These are phyloP conservation scores for Cystobasidiaceae sp. DNA, from an alignment of 1,284 basidiomycete genomes.

Conservation along the genomic window DNA sequence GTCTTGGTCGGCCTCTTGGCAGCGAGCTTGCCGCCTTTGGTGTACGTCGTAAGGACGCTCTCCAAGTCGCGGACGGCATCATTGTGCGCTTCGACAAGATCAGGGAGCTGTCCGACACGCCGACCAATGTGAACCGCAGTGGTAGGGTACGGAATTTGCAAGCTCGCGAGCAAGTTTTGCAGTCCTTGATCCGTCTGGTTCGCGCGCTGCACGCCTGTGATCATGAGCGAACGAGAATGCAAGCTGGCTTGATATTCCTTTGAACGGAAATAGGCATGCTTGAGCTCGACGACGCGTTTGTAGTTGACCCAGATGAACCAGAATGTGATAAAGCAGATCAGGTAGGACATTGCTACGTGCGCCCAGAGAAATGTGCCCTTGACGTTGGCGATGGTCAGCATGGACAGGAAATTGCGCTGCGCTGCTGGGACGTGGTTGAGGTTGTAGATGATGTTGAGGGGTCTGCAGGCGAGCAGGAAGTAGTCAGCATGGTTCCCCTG, in stretches of 20 bases:
- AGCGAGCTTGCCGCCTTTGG: slow-evolving; percentile 66
- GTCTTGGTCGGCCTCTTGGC: slow-evolving; percentile 68
- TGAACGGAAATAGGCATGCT: slow-evolving; percentile 61
- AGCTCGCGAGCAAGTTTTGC: slow-evolving; percentile 31
- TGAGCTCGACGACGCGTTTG: slow-evolving; percentile 22
- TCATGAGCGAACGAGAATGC: slow-evolving; percentile 70
- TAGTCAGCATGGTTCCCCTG: neutral
- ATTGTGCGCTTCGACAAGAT: slow-evolving; percentile 72
- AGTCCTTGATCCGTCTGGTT: slow-evolving; percentile 67
- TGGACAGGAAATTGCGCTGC: slow-evolving; percentile 60
- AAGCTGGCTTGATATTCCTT: slow-evolving; percentile 68
- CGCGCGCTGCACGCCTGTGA: slow-evolving; percentile 67
- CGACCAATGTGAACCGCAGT: slow-evolving; percentile 76
- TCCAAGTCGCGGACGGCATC: slow-evolving; percentile 78
- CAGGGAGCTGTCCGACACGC: slow-evolving; percentile 65
- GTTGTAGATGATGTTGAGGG: slow-evolving; percentile 58
- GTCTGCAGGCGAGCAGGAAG: slow-evolving; percentile 21
- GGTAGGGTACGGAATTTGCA: slow-evolving; percentile 67
- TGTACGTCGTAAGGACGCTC: slow-evolving; percentile 71
- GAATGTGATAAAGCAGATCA: slow-evolving; percentile 55
- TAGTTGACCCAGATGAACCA: slow-evolving; percentile 55
- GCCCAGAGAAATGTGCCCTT: slow-evolving; percentile 62
- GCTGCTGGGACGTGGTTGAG: slow-evolving; percentile 55
- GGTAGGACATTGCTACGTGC: slow-evolving; percentile 68
- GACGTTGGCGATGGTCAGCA: slow-evolving; percentile 74